These are phyloP conservation scores for Corynascus novoguineensis DNA, from an alignment of 495 filamentous ascomycete species.

Conservation along the genomic window DNA sequence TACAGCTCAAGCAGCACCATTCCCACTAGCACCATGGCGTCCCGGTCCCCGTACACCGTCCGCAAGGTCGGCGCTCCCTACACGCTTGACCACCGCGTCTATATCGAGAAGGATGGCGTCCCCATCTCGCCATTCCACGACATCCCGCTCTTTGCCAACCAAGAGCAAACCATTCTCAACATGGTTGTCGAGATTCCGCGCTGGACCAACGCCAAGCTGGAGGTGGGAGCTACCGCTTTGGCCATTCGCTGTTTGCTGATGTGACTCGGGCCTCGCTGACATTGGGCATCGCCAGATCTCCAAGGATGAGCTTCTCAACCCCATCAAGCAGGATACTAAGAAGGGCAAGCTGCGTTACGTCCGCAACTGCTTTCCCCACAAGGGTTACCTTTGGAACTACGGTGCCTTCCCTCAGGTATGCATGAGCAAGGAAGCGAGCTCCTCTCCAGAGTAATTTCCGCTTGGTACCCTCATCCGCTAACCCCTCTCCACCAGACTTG, in stretches of 20 bases:
- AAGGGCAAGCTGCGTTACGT: conserved; percentile 94
- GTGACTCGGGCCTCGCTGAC: neutral
- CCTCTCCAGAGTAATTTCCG: no score
- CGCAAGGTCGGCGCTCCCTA: conserved; percentile 85
- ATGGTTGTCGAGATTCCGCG: conserved; percentile 99
- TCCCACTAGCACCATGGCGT: conserved; percentile 46
- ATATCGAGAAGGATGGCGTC: conserved; percentile 93
- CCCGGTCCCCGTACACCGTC: conserved; percentile 54
- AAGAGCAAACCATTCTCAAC: conserved; percentile 89
- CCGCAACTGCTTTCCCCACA: conserved; percentile 99
- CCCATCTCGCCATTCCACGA: conserved; percentile 97
- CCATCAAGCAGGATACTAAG: conserved; percentile 90
- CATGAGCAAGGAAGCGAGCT: no score
- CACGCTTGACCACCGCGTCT: conserved; percentile 96
- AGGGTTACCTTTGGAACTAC: conserved; percentile 99
- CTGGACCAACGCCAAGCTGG: conserved; percentile 99
- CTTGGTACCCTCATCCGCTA: no score
- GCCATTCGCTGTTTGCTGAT: neutral
- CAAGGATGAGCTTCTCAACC: conserved; percentile 95
- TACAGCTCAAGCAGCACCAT: conserved; percentile 16
- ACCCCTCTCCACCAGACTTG: conserved; percentile 62
- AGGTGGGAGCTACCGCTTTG: conserved; percentile 53
- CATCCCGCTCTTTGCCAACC: conserved; percentile 93
- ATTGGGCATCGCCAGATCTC: conserved; percentile 58
- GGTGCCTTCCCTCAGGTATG: conserved; percentile 94